These are phyloP conservation scores for Musa beccarii DNA, from an alignment of 176 grass and related monocot species.

Conservation along the genomic window DNA sequence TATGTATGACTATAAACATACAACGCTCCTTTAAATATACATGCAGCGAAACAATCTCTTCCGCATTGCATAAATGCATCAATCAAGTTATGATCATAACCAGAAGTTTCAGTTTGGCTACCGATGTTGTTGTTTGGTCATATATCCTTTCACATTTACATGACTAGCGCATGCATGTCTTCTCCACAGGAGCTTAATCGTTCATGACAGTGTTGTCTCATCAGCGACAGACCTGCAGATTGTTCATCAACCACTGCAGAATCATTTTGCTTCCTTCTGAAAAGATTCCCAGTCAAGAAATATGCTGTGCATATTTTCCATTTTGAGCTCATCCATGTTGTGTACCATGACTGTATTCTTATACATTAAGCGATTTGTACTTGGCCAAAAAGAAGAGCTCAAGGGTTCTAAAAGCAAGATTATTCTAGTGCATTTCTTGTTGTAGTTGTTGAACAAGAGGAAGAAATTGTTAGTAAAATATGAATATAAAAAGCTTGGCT, in stretches of 20 bases:
- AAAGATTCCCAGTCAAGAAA: not conserved
- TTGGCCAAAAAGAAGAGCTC: too few relatives aligned
- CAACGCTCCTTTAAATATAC: too few relatives aligned
- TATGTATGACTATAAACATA: too few relatives aligned
- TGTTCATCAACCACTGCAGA: constrained; percentile 8
- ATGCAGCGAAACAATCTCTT: too few relatives aligned
- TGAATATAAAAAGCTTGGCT: not conserved
- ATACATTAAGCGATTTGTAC: too few relatives aligned
- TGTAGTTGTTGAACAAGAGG: not conserved
- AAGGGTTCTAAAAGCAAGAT: not conserved
- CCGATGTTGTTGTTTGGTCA: too few relatives aligned
- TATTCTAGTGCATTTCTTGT: not conserved
- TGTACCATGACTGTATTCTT: not conserved
- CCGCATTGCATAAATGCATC: too few relatives aligned
- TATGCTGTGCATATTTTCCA: not conserved
- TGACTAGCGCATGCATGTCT: not conserved
- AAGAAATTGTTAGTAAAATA: not conserved
- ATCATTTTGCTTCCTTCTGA: not conserved
- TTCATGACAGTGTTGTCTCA: not conserved
- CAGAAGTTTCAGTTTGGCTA: too few relatives aligned
- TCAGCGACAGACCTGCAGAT: constrained; percentile 5
- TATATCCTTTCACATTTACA: not conserved
- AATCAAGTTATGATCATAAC: too few relatives aligned
- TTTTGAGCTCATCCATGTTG: not conserved
- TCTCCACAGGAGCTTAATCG: not conserved